These are phyloP conservation scores for Fusarium devonianum DNA, from an alignment of 2,329 filamentous ascomycete genomes.

Conservation along the genomic window DNA sequence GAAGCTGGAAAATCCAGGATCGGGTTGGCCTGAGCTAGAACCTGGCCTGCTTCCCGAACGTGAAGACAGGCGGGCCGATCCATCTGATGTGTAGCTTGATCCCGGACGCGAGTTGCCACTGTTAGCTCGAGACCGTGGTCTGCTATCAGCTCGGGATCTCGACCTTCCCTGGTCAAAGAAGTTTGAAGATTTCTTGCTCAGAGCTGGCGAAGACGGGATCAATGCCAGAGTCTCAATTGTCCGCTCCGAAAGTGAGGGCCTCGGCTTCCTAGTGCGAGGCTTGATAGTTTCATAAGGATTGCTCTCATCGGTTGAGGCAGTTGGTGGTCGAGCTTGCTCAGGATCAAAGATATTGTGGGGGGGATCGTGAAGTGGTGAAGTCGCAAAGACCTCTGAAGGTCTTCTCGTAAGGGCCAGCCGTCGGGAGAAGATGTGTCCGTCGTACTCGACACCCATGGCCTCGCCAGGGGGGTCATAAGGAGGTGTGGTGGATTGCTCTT, in stretches of 20 bases:
- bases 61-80: conserved; percentile 59
- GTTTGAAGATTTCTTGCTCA: conserved; percentile 70
- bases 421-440: conserved; percentile 37
- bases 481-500: conserved; percentile 38
- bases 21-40: conserved; percentile 60
- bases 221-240: conserved; percentile 85
- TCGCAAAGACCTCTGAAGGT: conserved; percentile 41
- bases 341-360: conserved; percentile 28
- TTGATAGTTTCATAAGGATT: conserved; percentile 31
- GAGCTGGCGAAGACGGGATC: conserved; percentile 78
- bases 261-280: conserved; percentile 41
- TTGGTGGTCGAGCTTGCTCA: conserved; percentile 19
- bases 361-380: conserved; percentile 37
- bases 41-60: conserved; percentile 62
- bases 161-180: conserved; percentile 75
- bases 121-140: conserved; percentile 57
- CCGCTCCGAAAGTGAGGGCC: conserved; percentile 77
- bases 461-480: conserved; percentile 36
- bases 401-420: conserved; percentile 44
- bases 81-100: conserved; percentile 69
- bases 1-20: conserved; percentile 47
- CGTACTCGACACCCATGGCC: conserved; percentile 28
- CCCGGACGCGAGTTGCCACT: conserved; percentile 58
- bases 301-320: conserved; percentile 34
- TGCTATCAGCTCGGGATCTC: conserved; percentile 53